Base-by-base conservation (phyloP, 768 basidiomycete species). In the Tulasnella sp. region DNA sequence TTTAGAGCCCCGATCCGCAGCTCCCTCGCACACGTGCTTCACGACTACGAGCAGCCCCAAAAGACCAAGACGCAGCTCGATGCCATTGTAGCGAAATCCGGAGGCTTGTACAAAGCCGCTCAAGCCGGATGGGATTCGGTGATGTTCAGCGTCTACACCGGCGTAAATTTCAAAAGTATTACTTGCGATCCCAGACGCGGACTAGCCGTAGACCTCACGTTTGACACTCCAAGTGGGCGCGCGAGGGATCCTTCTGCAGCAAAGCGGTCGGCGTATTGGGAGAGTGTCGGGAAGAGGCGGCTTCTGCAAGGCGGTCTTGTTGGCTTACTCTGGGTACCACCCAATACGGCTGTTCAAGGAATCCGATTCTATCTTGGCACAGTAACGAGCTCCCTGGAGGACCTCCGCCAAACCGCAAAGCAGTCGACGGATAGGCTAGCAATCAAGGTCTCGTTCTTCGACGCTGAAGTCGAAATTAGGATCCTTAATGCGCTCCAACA, bases 361-460 rank as follows among this genome's bases (percentile, higher is more conserved):
- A 72, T 80, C 22, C 48, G 81, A 16, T 87, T 91, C 34, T 88
- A 90, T 83, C 88, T 94, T 18, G 93, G 92, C 0, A 86, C 88
- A 14, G 84, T 91, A 14, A 85, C 88, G 3, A 90, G 88, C 60
- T 85, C 86, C 16, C 76, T 84, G 8, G 83, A 82, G 4, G 91
- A 92, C 41, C 83, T 93, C 60, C 86, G 86, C 0, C 88, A 89
- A 5, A 87, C 89, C 0, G 88, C 88, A 3, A 86, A 87, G 60
- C 37, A 12, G 82, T 84, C 60, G 82, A 79, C 14, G 6, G 83
- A 87, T 1, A 84, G 85, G 4, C 85, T 93, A 69, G 84, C 85
- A n/a, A 83, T 92, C 18, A 88, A 89, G 3, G 85, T 93, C 58
- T 85, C 88, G 18, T 94, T 94, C 85, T 93, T 93, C 81, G 92